A percentile compares a stretch with the other conserved stretches of the same genome.
Evolutionary conservation across 192 early-diverging fungal genomes (phyloP).

Genomic region (Mortierella claussenii): DNA sequence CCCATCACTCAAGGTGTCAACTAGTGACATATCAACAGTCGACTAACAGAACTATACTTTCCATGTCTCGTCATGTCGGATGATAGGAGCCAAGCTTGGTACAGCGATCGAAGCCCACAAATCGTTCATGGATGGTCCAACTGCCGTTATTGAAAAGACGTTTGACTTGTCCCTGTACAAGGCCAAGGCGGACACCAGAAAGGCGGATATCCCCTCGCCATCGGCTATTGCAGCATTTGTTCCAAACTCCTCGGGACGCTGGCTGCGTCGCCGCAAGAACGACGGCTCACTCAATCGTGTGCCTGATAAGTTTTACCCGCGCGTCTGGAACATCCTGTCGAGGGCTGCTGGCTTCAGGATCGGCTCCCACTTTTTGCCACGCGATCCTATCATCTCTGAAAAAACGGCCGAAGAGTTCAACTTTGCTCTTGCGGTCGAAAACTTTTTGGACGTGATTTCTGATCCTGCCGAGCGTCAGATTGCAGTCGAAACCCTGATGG

Average conservation of each 20-base stretch:
- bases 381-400: constrained; percentile 83
- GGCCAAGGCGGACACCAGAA: constrained; percentile 53
- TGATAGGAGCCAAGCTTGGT: constrained; percentile 48
- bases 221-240: constrained; percentile 58
- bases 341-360: constrained; percentile 70
- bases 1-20: not conserved
- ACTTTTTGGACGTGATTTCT: constrained; percentile 73
- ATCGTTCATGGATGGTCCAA: constrained; percentile 64
- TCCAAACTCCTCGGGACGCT: constrained; percentile 65
- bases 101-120: constrained; percentile 67
- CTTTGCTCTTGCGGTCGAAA: constrained; percentile 83
- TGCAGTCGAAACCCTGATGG: constrained; percentile 75
- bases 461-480: constrained; percentile 89
- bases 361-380: constrained; percentile 65
- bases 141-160: constrained; percentile 61
- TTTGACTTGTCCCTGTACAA: constrained; percentile 61
- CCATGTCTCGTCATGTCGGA: not conserved
- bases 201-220: constrained; percentile 26
- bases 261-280: constrained; percentile 83
- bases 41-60: too few species aligned
- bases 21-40: too few species aligned
- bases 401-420: constrained; percentile 88
- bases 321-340: constrained; percentile 78
- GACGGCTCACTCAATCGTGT: constrained; percentile 89
- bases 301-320: constrained; percentile 81